These are phyloP conservation scores for Symbiodinium natans DNA, from an alignment of 73 alveolate genomes.

Conservation along the genomic window DNA sequence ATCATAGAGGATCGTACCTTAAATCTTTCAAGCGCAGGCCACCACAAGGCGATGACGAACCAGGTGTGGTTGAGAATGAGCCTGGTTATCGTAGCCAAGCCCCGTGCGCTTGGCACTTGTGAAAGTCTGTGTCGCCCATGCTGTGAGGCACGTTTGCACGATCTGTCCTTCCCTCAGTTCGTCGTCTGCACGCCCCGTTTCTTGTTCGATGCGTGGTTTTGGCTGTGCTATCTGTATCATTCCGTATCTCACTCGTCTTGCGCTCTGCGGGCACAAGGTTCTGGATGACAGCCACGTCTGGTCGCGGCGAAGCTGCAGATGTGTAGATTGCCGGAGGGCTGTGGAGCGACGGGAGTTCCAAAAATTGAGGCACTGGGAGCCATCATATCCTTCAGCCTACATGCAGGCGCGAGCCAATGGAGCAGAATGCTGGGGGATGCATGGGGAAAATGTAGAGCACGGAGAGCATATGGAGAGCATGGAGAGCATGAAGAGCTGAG, in stretches of 20 bases:
- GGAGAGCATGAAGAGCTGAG: background rate
- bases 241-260: too few relatives aligned
- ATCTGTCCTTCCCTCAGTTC: background rate
- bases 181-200: too few relatives aligned
- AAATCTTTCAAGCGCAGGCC: background rate
- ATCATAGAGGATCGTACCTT: too few relatives aligned
- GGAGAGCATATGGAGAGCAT: background rate
- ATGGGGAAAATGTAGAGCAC: too few relatives aligned
- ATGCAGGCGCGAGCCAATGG: background rate
- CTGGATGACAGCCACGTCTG: background rate
- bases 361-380: background rate
- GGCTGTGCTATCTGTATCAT: too few relatives aligned
- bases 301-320: background rate
- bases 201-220: too few relatives aligned
- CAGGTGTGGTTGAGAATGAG: background rate
- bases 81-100: too few relatives aligned
- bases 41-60: background rate
- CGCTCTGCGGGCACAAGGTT: too few relatives aligned
- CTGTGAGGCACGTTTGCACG: background rate
- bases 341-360: too few relatives aligned
- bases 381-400: background rate
- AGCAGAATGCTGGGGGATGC: background rate
- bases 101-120: background rate
- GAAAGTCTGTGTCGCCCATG: too few relatives aligned
- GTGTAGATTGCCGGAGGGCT: too few relatives aligned